A percentile compares a stretch with the other conserved stretches of the same genome.
Evolutionary conservation across 164 flowering plant species (phyloP).

Genomic region (Nelumbo lutea): DNA sequence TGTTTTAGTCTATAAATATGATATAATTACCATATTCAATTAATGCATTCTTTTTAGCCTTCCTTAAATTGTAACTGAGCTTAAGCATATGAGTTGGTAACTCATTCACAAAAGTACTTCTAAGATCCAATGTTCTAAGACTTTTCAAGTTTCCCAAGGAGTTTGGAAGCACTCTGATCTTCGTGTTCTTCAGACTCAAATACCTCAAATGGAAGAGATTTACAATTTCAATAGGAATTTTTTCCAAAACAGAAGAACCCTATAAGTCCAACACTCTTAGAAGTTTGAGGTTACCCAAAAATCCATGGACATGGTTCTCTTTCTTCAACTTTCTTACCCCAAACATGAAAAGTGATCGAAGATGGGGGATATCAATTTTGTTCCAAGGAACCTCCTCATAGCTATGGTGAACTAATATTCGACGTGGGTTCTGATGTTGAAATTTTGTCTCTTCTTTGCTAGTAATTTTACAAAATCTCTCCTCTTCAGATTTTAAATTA

Average conservation of each 20-base stretch:
- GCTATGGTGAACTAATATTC: conserved; percentile 2
- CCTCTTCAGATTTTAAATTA: conserved; percentile 1
- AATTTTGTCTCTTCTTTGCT: not conserved
- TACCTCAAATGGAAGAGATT: conserved; percentile 9
- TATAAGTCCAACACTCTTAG: conserved; percentile 13
- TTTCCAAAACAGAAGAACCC: not conserved
- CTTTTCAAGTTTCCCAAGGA: conserved; percentile 5
- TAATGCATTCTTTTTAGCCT: too few relatives aligned
- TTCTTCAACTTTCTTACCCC: not conserved
- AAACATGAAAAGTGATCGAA: conserved; percentile 11
- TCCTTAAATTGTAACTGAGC: not conserved
- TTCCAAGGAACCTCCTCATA: not conserved
- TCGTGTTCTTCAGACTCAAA: conserved; percentile 8
- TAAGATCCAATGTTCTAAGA: conserved; percentile 7
- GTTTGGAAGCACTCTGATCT: conserved; percentile 2
- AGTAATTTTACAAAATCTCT: not conserved
- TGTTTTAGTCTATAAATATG: too few relatives aligned
- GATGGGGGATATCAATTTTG: not conserved
- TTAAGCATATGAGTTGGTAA: conserved; percentile 5
- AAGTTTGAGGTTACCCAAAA: not conserved
- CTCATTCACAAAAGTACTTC: not conserved
- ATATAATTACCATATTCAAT: too few relatives aligned
- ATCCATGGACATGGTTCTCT: too few relatives aligned
- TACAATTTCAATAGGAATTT: conserved; percentile 2
- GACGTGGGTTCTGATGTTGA: not conserved